Evolutionary conservation across 306 rosid species (phyloP), one percentile per base, ranked within the genome.

Genomic region (Quercus bicolor): DNA sequence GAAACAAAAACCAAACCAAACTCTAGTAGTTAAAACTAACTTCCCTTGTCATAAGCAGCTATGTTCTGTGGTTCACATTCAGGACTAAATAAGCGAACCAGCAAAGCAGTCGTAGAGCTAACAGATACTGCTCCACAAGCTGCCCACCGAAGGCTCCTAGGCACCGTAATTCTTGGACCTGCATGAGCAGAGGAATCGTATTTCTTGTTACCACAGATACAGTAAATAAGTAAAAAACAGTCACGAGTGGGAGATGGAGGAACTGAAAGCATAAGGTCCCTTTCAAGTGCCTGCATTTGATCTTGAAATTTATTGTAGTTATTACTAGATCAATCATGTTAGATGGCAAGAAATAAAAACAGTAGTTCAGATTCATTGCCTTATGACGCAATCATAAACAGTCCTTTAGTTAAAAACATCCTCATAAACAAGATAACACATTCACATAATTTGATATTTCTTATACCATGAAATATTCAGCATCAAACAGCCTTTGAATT

Each of bases 41-140:
- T 91, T 82, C 80, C 78, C 62, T 80, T 87, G 90, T 95, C 99
- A 82, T 88, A 95, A 78, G 94, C 94, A 83, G 94, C 98, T 75
- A 93, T 93, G 66, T 95, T 95, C 74, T 95, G 99, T 55, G 99
- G 98, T 79, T 95, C 99, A 60, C 99, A 95, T 84, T 95, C 97
- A 9, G 99, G 97, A 74, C 99, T 91, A 77, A 95, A 85, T 72
- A 91, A 84, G 8, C 92, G 89, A 24, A 95, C 99, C 84, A 95
- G 84, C 86, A 95, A 86, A 83, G 97, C 96, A 5, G 97, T 80
- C 77, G 97, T 75, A 34, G 99, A 85, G 83, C 99, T 86, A 7
- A 82, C 81, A 20, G 94, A 81, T 56, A 90, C 88, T 20, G 96
- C 98, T 65, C 98, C 98, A 70, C 98, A 89, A 20, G 96, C 92